Evolutionary conservation across 2,329 filamentous ascomycete genomes (phyloP).

Genomic region (Catunica adiposa): DNA sequence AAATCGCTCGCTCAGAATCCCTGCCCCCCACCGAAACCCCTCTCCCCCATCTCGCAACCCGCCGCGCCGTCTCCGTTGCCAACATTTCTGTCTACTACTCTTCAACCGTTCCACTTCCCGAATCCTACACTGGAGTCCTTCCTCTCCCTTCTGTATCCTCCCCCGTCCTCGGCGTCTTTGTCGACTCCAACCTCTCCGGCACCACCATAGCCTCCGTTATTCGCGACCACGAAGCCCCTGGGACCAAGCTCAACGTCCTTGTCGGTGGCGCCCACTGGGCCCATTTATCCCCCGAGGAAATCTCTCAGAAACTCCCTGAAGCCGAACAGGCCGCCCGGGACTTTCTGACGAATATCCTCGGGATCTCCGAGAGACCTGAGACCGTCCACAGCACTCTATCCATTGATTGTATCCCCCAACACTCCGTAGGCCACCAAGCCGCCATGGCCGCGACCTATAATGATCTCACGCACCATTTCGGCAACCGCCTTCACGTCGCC

Average conservation of each 20-base stretch:
- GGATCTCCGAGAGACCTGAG: constrained; percentile 32
- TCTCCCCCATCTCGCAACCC: constrained; percentile 34
- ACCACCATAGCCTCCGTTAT: constrained; percentile 31
- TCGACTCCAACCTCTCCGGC: constrained; percentile 51
- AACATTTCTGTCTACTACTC: constrained; percentile 81
- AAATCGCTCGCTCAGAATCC: constrained; percentile 2
- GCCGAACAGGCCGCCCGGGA: constrained; percentile 54
- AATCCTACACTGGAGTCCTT: constrained; percentile 75
- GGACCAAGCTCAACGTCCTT: constrained; percentile 87
- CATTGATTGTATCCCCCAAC: constrained; percentile 77
- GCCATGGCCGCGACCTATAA: constrained; percentile 41
- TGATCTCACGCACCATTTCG: constrained; percentile 38
- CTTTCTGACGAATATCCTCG: constrained; percentile 41
- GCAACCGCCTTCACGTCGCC: constrained; percentile 46
- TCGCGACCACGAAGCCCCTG: constrained; percentile 27
- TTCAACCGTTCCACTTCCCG: constrained; percentile 41
- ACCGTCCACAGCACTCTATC: constrained; percentile 34
- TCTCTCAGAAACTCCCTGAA: constrained; percentile 42
- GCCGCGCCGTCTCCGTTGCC: constrained; percentile 65
- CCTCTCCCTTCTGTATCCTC: constrained; percentile 69
- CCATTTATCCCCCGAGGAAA: constrained; percentile 22
- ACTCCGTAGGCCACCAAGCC: constrained; percentile 57
- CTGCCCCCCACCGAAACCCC: constrained; percentile 19
- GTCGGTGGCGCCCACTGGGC: constrained; percentile 89
- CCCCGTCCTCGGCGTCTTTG: constrained; percentile 75